Percentiles rank a stretch among this genome's conserved stretches.
phyloP scores from a whole-genome alignment of 768 basidiomycete genomes.

The Pleurotus tuber-regium region DNA sequence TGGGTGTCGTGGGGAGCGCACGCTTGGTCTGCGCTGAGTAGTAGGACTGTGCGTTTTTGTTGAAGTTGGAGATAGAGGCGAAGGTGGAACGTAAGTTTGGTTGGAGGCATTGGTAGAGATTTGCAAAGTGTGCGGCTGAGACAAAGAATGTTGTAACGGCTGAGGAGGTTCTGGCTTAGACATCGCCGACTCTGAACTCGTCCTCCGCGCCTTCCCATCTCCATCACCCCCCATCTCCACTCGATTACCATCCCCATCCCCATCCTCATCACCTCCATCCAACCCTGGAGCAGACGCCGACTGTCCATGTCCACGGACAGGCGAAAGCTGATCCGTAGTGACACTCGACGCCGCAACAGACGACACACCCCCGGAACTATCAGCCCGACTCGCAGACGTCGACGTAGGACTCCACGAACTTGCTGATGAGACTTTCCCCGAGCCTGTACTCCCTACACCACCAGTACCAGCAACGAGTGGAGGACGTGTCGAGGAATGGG shows the following conservation, averaged over 20 bases:
- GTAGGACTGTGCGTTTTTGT: not conserved
- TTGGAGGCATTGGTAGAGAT: too few species aligned
- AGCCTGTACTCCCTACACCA: too few species aligned
- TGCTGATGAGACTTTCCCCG: not conserved
- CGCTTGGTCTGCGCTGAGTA: not conserved
- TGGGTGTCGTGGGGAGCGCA: conserved; percentile 7
- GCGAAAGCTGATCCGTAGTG: conserved; percentile 3
- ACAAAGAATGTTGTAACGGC: not conserved
- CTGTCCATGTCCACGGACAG: not conserved
- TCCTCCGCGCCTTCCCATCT: not conserved
- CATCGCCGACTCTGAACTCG: not conserved
- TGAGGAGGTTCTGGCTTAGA: not conserved
- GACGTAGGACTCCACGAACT: conserved; percentile 7
- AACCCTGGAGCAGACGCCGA: not conserved
- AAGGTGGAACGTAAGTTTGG: too few species aligned
- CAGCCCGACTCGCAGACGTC: conserved; percentile 3
- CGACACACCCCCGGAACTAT: conserved; percentile 5
- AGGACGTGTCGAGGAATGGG: not conserved
- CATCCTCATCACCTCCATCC: not conserved
- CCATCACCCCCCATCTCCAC: not conserved
- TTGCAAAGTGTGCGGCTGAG: not conserved
- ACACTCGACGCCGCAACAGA: conserved; percentile 3
- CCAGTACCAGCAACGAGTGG: not conserved
- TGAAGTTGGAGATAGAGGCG: not conserved
- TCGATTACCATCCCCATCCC: too few species aligned